Conservation (phyloP, 2,329 filamentous ascomycete genomes). For the Diaporthe sp. region DNA sequence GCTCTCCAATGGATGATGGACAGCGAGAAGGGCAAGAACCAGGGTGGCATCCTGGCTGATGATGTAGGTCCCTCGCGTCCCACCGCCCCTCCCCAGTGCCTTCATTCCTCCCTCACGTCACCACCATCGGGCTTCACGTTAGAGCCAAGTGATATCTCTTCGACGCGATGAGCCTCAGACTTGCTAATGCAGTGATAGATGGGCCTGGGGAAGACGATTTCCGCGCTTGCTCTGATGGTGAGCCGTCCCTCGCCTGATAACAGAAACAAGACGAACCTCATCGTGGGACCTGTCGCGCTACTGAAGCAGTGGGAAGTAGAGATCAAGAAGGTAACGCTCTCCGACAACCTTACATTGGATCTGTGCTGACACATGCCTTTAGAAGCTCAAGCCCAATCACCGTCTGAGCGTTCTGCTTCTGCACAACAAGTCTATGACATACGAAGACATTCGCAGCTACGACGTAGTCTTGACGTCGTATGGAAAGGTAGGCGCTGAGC, state of each 20-base stretch:
- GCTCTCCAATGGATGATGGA: conserved; percentile 81
- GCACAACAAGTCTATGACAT: conserved; percentile 73
- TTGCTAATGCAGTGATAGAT: conserved; percentile 53
- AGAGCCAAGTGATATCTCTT: not conserved
- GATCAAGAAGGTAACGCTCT: conserved; percentile 60
- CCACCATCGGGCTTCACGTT: not conserved
- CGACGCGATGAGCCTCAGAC: not conserved
- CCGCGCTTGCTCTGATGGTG: conserved; percentile 81
- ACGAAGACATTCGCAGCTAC: conserved; percentile 69
- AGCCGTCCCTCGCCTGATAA: conserved; percentile 70
- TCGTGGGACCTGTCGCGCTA: conserved; percentile 83
- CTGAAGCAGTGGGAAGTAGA: conserved; percentile 88
- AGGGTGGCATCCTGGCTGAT: conserved; percentile 81
- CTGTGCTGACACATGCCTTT: not conserved
- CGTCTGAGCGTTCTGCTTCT: conserved; percentile 74
- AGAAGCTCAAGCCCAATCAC: conserved; percentile 70
- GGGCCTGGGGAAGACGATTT: conserved; percentile 87
- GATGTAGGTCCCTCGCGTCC: conserved; percentile 50
- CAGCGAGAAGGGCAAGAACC: conserved; percentile 79
- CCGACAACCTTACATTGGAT: not conserved
- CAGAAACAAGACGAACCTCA: conserved; percentile 77
- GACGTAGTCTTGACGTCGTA: conserved; percentile 86
- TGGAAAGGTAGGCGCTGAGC: conserved; percentile 75
- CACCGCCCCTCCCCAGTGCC: not conserved
- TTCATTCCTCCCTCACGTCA: not conserved